Conservation (phyloP, 1,284 basidiomycete species). For the Ceratobasidium sp. region DNA sequence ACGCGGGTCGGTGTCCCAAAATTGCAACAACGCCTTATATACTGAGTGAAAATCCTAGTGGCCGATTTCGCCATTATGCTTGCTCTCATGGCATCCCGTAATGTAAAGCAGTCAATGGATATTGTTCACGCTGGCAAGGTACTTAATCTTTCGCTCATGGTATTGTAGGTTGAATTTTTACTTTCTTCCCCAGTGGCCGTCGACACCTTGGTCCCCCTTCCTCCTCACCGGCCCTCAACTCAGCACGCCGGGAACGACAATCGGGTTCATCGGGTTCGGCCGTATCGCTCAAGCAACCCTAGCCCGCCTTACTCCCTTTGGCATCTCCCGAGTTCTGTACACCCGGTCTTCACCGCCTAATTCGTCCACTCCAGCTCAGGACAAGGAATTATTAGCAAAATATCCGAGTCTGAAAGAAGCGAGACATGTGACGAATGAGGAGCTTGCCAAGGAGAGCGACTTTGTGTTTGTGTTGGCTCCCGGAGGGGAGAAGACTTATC, state of each 20-base stretch:
- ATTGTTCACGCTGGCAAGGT: slow-evolving; percentile 77
- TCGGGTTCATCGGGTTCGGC: slow-evolving; percentile 94
- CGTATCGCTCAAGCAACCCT: slow-evolving; percentile 87
- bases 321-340: slow-evolving; percentile 76
- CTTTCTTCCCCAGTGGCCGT: slow-evolving; percentile 60
- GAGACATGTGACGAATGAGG: slow-evolving; percentile 68
- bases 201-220: slow-evolving; percentile 83
- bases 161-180: not conserved
- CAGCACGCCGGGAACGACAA: slow-evolving; percentile 64
- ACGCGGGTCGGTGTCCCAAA: slow-evolving; percentile 70
- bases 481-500: slow-evolving; percentile 75
- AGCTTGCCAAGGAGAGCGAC: slow-evolving; percentile 79
- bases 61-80: slow-evolving; percentile 91
- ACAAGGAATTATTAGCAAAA: slow-evolving; percentile 54
- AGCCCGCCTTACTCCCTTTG: slow-evolving; percentile 79
- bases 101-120: slow-evolving; percentile 70
- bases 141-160: slow-evolving; percentile 41
- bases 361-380: slow-evolving; percentile 55
- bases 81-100: slow-evolving; percentile 88
- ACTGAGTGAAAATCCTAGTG: slow-evolving; percentile 58
- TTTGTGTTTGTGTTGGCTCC: slow-evolving; percentile 86
- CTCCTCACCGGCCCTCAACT: slow-evolving; percentile 81
- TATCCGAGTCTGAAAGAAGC: slow-evolving; percentile 63
- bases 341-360: slow-evolving; percentile 53
- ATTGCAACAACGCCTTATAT: not conserved